Base-by-base conservation (phyloP, 208 protist species). In the Wallacemonas rigidus region DNA sequence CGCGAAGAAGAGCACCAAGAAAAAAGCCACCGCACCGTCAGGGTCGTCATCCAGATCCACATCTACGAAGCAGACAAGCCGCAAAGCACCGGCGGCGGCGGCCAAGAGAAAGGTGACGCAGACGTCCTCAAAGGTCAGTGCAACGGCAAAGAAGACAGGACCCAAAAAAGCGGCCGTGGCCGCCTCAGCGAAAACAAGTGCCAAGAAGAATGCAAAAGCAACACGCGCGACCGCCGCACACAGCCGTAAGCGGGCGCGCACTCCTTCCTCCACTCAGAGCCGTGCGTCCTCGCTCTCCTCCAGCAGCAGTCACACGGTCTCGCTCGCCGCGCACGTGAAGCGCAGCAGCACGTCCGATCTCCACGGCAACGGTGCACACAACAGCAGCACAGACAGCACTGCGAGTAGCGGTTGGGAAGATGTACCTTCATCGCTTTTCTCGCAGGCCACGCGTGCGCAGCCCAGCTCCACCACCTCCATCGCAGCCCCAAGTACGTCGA, bases 221-320 rank as follows among this genome's bases (percentile, higher is more conserved):
- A 7, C 15, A 9, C 9, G 11, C 61, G 11, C 44, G n/a, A 35
- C 38, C 58, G 12, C 39, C 12, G 50, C 45, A 6, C 57, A 11
- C n/a, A 2, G 8, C 11, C 12, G 43, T 17, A 77, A 77, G 44
- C 65, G 74, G 14, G 26, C 67, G 15, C 74, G 74, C 38, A 63
- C 36, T 43, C 57, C 57, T 6, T 63, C 57, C 8, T 39, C 57
- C 0, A n/a, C 17, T n/a, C 36, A 43, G 57, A 39, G 38, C 17
- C 11, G 36, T 39, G 57, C 57, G 36, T 35, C 57, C 6, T 58
- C 54, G 26, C 26, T 26, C 26, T 26, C 26, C 26, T 26, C 26
- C 26, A 26, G 26, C 26, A 26, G 26, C 26, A 26, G 26, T 26
- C 26, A 26, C 26, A 26, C 26, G 26, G 26, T 26, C 26, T 26